Evolutionary conservation across 805 yeast genomes (phyloP), one percentile per base, ranked within the genome.

Genomic region (Wickerhamomyces sydowiorum): DNA sequence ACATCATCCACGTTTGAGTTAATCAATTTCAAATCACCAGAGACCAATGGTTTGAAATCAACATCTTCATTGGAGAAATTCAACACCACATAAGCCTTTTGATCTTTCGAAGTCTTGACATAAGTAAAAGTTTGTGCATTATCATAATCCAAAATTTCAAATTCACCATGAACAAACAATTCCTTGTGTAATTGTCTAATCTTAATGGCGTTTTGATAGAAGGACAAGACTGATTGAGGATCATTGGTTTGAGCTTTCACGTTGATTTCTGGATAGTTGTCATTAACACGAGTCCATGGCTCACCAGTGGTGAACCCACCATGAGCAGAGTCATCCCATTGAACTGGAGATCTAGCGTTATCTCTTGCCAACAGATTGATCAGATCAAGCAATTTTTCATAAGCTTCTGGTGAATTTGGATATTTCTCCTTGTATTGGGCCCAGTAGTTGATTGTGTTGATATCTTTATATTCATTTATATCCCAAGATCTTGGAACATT

Each of bases 221-320:
- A 76, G 45, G 57, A 52, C 48, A 67, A 62, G 24, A 73, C 61
- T 0, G 80, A 75, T 35, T 67, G 48, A 6, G 72, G 69, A 52
- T 76, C 76, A 36, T 63, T 47, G 15, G 61, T 53, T 54, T 76
- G 78, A 4, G 65, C 56, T 7, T 64, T 69, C 19, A 68, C 80
- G 46, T 77, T 77, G 53, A 75, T 66, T 39, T 68, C 69, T 45
- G 55, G 58, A 60, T 69, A 76, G 52, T 70, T 70, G 44, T 72
- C 77, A 49, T 73, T 72, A 49, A 71, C 70, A 45, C 65, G 60
- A 61, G 70, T 75, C 82, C 82, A 76, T 15, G 82, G 81, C 46
- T 59, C 61, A 35, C 69, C 60, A 5, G 65, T 58, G 20, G 77
- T 61, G 58, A 76, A 76, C 0, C 81, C 81, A 30, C 65, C 78